These are phyloP conservation scores for Xanthoceras sorbifolium DNA, from an alignment of 345 rosid genomes.

Conservation along the genomic window DNA sequence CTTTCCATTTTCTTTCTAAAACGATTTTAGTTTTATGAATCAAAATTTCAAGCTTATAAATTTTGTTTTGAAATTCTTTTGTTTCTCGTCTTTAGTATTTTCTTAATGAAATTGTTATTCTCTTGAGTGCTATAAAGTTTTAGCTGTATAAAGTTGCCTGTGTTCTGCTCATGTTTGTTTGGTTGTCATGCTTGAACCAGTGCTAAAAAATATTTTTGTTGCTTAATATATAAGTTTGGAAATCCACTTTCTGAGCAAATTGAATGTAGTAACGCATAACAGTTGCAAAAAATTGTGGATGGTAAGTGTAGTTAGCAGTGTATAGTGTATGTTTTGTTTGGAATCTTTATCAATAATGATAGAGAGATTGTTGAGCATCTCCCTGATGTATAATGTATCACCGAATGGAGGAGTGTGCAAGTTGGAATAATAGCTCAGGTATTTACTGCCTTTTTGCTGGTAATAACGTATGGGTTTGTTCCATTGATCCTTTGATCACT, in stretches of 20 bases:
- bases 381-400: conserved; percentile 25
- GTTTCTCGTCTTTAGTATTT: neutral
- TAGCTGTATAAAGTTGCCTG: conserved; percentile 4
- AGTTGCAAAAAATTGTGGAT: conserved; percentile 14
- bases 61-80: neutral
- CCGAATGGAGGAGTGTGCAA: conserved; percentile 41
- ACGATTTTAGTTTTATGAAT: conserved; percentile 14
- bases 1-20: conserved; percentile 24
- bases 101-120: neutral
- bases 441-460: conserved; percentile 37
- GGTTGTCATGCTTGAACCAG: conserved; percentile 11
- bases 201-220: neutral
- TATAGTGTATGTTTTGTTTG: conserved; percentile 15
- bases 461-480: conserved; percentile 27
- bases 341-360: conserved; percentile 14
- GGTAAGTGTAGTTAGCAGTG: conserved; percentile 26
- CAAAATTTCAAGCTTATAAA: conserved; percentile 13
- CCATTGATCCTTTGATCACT: conserved; percentile 25
- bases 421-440: conserved; percentile 51
- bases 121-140: conserved; percentile 1
- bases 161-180: conserved; percentile 17
- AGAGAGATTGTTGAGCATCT: conserved; percentile 26
- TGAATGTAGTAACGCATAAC: conserved; percentile 2
- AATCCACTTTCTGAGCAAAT: conserved; percentile 7
- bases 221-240: conserved; percentile 1